These are phyloP conservation scores for Yamadazyma scolyti DNA, from an alignment of 805 yeast genomes.

Conservation along the genomic window DNA sequence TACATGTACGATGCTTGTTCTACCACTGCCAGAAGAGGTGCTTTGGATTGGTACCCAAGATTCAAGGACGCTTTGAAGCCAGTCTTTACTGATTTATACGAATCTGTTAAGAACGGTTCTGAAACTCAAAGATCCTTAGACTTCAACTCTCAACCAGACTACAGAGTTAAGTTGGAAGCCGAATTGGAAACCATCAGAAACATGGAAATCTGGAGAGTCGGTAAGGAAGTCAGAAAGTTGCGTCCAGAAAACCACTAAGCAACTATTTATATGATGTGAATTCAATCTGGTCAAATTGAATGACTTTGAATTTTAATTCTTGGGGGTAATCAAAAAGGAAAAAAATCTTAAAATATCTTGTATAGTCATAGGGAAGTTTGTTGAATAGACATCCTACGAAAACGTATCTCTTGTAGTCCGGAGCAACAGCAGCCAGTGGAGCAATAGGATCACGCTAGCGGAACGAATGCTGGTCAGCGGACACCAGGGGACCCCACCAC, in stretches of 20 bases:
- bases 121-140: slow-evolving; percentile 98
- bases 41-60: slow-evolving; percentile 99
- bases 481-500: too few relatives aligned
- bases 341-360: slow-evolving; percentile 9
- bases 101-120: slow-evolving; percentile 89
- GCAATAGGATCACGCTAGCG: too few relatives aligned
- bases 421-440: too few relatives aligned
- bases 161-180: slow-evolving; percentile 92
- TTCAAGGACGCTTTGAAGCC: slow-evolving; percentile 99
- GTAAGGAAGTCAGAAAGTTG: slow-evolving; percentile 99
- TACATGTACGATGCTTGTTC: slow-evolving; percentile 99
- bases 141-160: slow-evolving; percentile 97
- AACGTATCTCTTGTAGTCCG: too few relatives aligned
- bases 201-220: slow-evolving; percentile 99
- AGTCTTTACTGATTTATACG: slow-evolving; percentile 94
- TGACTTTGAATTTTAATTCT: slow-evolving; percentile 17
- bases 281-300: slow-evolving; percentile 11
- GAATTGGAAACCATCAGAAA: slow-evolving; percentile 91
- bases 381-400: slow-evolving; percentile 40
- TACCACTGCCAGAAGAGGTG: slow-evolving; percentile 99
- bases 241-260: slow-evolving; percentile 96
- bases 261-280: slow-evolving; percentile 3
- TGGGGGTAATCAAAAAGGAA: slow-evolving; percentile 6
- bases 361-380: slow-evolving; percentile 40
- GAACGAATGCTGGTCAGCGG: too few relatives aligned